phyloP scores from a whole-genome alignment of 2,329 filamentous ascomycete genomes.

The Fusarium sp. region DNA sequence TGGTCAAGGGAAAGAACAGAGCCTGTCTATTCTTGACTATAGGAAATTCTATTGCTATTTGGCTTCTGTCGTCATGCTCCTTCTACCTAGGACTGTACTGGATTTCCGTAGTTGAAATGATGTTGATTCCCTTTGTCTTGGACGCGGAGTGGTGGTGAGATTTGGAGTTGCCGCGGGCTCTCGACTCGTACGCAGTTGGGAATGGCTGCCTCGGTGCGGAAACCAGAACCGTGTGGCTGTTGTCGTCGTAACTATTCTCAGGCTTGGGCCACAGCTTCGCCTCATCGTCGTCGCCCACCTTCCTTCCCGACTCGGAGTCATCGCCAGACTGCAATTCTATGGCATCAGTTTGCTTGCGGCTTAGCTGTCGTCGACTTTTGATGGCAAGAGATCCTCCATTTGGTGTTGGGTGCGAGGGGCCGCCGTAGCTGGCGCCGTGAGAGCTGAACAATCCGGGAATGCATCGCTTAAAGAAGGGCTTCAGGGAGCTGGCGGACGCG shows the following conservation, averaged over 20 bases:
- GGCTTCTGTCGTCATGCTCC: not conserved
- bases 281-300: constrained; percentile 36
- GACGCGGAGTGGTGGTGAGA: not conserved
- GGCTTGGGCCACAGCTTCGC: constrained; percentile 35
- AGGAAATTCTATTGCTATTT: not conserved
- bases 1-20: not conserved
- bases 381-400: constrained; percentile 21
- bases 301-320: constrained; percentile 37
- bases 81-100: constrained; percentile 32
- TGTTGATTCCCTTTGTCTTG: constrained; percentile 26
- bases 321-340: constrained; percentile 44
- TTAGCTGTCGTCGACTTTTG: constrained; percentile 34
- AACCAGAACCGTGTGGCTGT: constrained; percentile 24
- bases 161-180: not conserved
- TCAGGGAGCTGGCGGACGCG: constrained; percentile 42
- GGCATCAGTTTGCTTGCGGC: constrained; percentile 37
- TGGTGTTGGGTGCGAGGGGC: constrained; percentile 4
- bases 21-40: not conserved
- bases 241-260: constrained; percentile 10
- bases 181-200: not conserved
- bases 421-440: constrained; percentile 13
- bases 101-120: constrained; percentile 34
- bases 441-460: constrained; percentile 35
- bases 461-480: constrained; percentile 40
- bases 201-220: constrained; percentile 14